Conservation (phyloP, 23 red algal genomes). For the Chondrus crispus region DNA sequence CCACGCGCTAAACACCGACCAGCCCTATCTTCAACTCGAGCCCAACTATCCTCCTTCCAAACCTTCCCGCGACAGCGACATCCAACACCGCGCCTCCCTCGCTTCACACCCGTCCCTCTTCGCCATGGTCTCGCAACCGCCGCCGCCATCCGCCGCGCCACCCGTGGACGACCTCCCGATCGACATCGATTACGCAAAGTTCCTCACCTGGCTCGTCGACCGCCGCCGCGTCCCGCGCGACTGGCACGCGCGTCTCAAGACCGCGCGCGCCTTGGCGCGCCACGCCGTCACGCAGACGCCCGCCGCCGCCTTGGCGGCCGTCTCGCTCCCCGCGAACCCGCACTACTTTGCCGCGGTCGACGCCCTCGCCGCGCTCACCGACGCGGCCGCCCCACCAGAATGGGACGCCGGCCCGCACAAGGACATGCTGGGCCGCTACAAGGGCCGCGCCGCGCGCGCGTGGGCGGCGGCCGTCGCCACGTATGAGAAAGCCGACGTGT, state of each 20-base stretch:
- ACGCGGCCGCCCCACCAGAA: not conserved
- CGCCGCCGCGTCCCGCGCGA: slow-evolving; percentile 31
- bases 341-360: not conserved
- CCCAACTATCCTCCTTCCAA: too few relatives aligned
- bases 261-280: slow-evolving; percentile 38
- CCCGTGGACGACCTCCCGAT: slow-evolving; percentile 58
- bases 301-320: not conserved
- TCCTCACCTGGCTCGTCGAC: slow-evolving; percentile 66
- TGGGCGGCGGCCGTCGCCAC: slow-evolving; percentile 13
- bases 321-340: not conserved
- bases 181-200: slow-evolving; percentile 78
- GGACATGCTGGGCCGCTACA: slow-evolving; percentile 46
- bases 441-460: slow-evolving; percentile 20
- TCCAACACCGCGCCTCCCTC: too few relatives aligned
- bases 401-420: not conserved
- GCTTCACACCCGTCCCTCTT: too few relatives aligned
- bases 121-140: too few relatives aligned
- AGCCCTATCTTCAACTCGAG: too few relatives aligned
- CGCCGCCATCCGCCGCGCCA: not conserved
- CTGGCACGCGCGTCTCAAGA: slow-evolving; percentile 38
- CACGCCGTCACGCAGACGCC: slow-evolving; percentile 2
- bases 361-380: not conserved
- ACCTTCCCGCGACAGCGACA: too few relatives aligned
- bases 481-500: not conserved
- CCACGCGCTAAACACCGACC: too few relatives aligned